A percentile compares a stretch with the other conserved stretches of the same genome.
phyloP scores from a whole-genome alignment of 768 basidiomycete genomes.

The Steccherinum ochraceum region DNA sequence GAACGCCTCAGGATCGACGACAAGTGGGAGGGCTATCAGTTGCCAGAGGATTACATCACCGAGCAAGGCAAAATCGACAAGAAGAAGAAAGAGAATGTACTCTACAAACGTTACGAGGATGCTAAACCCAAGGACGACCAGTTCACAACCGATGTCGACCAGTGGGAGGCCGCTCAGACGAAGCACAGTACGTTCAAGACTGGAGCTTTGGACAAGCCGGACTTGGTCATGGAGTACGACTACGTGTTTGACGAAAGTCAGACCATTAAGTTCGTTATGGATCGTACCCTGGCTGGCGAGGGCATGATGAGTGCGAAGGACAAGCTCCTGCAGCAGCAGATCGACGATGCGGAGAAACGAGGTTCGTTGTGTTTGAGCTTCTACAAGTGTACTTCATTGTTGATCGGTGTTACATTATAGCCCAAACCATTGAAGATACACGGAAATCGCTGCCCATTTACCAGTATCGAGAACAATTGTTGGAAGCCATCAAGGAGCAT shows the following conservation, averaged over 20 bases:
- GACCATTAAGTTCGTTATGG: slow-evolving; percentile 93
- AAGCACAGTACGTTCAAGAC: slow-evolving; percentile 83
- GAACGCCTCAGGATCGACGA: slow-evolving; percentile 93
- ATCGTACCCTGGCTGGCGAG: slow-evolving; percentile 59
- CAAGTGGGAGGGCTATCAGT: slow-evolving; percentile 91
- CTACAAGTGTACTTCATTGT: background rate
- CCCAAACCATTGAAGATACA: slow-evolving; percentile 86
- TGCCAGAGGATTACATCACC: slow-evolving; percentile 97
- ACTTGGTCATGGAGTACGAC: slow-evolving; percentile 82
- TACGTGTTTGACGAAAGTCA: slow-evolving; percentile 99
- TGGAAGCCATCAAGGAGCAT: slow-evolving; percentile 83
- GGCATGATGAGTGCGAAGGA: slow-evolving; percentile 78
- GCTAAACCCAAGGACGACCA: slow-evolving; percentile 87
- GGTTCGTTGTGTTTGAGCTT: slow-evolving; percentile 40
- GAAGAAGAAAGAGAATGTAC: slow-evolving; percentile 87
- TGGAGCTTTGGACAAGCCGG: slow-evolving; percentile 86
- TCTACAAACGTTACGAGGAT: slow-evolving; percentile 95
- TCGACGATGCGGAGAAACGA: slow-evolving; percentile 87
- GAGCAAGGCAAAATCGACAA: slow-evolving; percentile 98
- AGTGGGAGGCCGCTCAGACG: slow-evolving; percentile 94
- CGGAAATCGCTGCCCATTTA: slow-evolving; percentile 93
- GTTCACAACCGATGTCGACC: slow-evolving; percentile 95
- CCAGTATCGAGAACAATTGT: slow-evolving; percentile 78
- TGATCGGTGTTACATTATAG: slow-evolving; percentile 31
- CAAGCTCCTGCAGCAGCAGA: slow-evolving; percentile 76